Percentiles rank a stretch among this genome's conserved stretches.
Evolutionary conservation across 148 eudicot genomes (phyloP).

Genomic region (Suaeda aralocaspica): DNA sequence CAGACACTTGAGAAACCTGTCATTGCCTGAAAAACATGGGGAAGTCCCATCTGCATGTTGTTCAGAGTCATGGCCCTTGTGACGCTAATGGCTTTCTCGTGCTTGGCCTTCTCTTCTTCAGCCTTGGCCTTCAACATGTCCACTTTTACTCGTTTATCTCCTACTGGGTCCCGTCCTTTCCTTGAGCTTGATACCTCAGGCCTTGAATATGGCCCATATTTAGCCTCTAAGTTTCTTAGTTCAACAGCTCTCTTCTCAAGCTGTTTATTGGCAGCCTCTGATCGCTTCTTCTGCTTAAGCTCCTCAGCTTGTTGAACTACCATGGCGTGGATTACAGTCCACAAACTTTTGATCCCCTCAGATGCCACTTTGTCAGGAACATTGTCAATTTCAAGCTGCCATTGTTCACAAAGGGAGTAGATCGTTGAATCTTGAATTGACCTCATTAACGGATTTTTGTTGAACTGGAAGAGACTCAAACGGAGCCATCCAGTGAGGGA

Average conservation of each 20-base stretch:
- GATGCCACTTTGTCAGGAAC: constrained; percentile 90
- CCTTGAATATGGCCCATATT: constrained; percentile 50
- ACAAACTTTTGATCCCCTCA: constrained; percentile 69
- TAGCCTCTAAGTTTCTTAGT: constrained; percentile 54
- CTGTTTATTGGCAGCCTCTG: constrained; percentile 62
- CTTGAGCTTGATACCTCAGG: constrained; percentile 31
- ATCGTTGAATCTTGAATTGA: constrained; percentile 64
- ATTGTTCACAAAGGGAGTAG: constrained; percentile 83
- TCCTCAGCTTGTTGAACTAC: constrained; percentile 76
- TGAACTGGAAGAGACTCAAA: constrained; percentile 77
- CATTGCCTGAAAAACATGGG: constrained; percentile 82
- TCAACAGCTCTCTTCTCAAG: constrained; percentile 62
- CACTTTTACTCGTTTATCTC: constrained; percentile 61
- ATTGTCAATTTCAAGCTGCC: constrained; percentile 70
- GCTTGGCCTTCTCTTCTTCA: constrained; percentile 77
- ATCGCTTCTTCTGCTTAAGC: constrained; percentile 70
- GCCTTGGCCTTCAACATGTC: constrained; percentile 55
- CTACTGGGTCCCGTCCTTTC: constrained; percentile 47
- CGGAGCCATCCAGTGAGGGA: constrained; percentile 95
- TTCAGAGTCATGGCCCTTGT: constrained; percentile 76
- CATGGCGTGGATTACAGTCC: constrained; percentile 59
- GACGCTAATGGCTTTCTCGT: constrained; percentile 65
- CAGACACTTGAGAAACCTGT: constrained; percentile 82
- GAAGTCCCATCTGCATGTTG: constrained; percentile 81
- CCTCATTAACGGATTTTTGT: constrained; percentile 41